Evolutionary conservation across 495 filamentous ascomycete genomes (phyloP), one percentile per base, ranked within the genome.

Genomic region (Venustampulla echinocandica): DNA sequence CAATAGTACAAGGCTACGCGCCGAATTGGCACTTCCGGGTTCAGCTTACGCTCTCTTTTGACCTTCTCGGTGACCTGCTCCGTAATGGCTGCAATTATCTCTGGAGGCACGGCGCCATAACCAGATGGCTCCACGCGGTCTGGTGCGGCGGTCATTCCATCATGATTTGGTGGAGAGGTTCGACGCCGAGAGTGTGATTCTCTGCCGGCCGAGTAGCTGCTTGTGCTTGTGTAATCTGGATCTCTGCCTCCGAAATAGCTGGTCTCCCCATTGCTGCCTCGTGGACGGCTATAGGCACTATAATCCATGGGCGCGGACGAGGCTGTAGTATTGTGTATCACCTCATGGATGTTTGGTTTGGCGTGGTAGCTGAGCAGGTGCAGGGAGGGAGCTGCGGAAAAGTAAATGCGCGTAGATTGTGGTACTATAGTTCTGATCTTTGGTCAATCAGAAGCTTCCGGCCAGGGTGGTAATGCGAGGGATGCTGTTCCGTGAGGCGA

Each of bases 81-180:
- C 15, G 47, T 55, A 11, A 60, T 53, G 3, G 42, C 51, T 23
- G 57, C 57, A 24, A 60, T 50, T 22, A 55, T 25, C 23, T 60
- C 57, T 14, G 57, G 54, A 24, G 57, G 53, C 23, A 60, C 52
- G 10, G 17, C 24, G 23, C 48, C 51, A 27, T 24, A 9, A 6
- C 10, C 6, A 18, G 33, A n/a, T n/a, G 43, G 20, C 20, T 58
- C 52, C 10, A 23, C 4, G 14, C 17, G 42, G 10, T 42, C 45
- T 19, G 44, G n/a, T 10, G 32, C 35, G 28, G 55, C 24, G 22
- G 47, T 19, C 51, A 55, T 58, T 28, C 20, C 49, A n/a, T 54
- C 42, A 24, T 36, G 25, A 19, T 42, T 43, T 1, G 44, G 32
- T 9, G 48, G 50, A 15, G 44, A 47, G 5, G 35, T 27, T 42